phyloP scores from a whole-genome alignment of 352 stramenopile species.

The Pythium biforme region DNA sequence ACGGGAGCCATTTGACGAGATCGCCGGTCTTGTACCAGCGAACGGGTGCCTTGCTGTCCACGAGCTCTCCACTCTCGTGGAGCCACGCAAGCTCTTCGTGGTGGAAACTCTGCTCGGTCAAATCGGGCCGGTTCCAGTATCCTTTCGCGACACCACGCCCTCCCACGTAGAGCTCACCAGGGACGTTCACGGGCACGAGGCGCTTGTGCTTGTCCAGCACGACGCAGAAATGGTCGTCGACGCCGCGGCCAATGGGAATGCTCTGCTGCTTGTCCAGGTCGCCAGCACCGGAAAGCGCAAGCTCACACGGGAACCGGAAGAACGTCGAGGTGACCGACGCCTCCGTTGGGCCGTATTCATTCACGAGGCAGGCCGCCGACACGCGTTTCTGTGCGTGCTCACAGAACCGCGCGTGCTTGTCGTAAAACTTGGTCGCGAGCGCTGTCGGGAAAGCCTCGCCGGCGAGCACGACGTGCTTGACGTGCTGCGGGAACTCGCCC shows the following conservation, averaged over 20 bases:
- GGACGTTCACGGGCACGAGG: conserved; percentile 47
- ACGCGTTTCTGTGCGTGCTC: not conserved
- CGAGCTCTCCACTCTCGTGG: conserved; percentile 1
- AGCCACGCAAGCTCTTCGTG: conserved; percentile 15
- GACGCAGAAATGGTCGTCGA: conserved; percentile 43
- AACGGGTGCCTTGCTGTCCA: not conserved
- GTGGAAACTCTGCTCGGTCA: conserved; percentile 37
- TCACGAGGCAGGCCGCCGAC: conserved; percentile 37
- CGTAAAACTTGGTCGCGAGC: conserved; percentile 47
- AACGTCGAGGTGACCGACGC: conserved; percentile 51
- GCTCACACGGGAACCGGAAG: conserved; percentile 31
- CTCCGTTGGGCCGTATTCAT: conserved; percentile 58
- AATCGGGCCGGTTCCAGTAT: conserved; percentile 55
- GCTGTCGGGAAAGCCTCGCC: conserved; percentile 48
- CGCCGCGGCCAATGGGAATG: conserved; percentile 54
- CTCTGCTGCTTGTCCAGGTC: conserved; percentile 24
- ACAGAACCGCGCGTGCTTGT: conserved; percentile 21
- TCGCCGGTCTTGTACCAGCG: conserved; percentile 71
- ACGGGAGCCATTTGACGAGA: conserved; percentile 54
- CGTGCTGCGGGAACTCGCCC: conserved; percentile 32
- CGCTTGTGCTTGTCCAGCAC: conserved; percentile 50
- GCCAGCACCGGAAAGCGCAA: conserved; percentile 8
- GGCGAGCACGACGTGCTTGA: conserved; percentile 43
- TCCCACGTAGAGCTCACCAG: conserved; percentile 69
- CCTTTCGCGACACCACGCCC: conserved; percentile 58